phyloP scores from a whole-genome alignment of 1,139 yeast species.

The Pichia sp. region DNA sequence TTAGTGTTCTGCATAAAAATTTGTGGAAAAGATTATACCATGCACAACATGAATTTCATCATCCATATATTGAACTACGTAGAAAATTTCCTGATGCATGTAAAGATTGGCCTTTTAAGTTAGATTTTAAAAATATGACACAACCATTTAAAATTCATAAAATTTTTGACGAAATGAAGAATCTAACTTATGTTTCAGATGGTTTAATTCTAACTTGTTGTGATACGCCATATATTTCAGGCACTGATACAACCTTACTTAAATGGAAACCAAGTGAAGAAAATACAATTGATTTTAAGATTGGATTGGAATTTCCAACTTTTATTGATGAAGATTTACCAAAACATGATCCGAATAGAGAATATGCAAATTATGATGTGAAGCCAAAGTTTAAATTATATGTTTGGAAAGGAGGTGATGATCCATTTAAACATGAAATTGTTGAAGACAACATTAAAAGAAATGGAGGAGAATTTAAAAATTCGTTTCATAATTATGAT shows the following conservation, averaged over 20 bases:
- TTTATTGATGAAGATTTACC: conserved; percentile 66
- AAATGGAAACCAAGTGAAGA: conserved; percentile 98
- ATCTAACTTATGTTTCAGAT: conserved; percentile 82
- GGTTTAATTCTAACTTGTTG: conserved; percentile 93
- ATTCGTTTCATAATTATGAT: conserved; percentile 41
- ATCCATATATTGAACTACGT: conserved; percentile 73
- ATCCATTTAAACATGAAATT: conserved; percentile 21
- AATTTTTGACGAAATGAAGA: conserved; percentile 67
- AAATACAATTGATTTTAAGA: conserved; percentile 82
- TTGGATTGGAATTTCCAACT: conserved; percentile 59
- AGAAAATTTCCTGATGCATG: conserved; percentile 64
- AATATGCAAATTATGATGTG: conserved; percentile 74
- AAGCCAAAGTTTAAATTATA: conserved; percentile 62
- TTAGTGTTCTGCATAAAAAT: conserved; percentile 58
- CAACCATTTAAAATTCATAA: conserved; percentile 71
- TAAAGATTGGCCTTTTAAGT: conserved; percentile 73
- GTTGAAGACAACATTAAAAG: conserved; percentile 24
- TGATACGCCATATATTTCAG: conserved; percentile 77
- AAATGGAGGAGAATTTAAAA: conserved; percentile 27
- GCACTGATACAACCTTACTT: conserved; percentile 74
- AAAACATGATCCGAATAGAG: conserved; percentile 61
- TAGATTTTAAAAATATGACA: conserved; percentile 83
- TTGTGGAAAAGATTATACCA: conserved; percentile 82
- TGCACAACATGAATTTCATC: conserved; percentile 72
- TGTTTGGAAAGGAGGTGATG: conserved; percentile 70